These are phyloP conservation scores for Pseudocercospora fijiensis DNA, from an alignment of 2,329 filamentous ascomycete species.

Conservation along the genomic window DNA sequence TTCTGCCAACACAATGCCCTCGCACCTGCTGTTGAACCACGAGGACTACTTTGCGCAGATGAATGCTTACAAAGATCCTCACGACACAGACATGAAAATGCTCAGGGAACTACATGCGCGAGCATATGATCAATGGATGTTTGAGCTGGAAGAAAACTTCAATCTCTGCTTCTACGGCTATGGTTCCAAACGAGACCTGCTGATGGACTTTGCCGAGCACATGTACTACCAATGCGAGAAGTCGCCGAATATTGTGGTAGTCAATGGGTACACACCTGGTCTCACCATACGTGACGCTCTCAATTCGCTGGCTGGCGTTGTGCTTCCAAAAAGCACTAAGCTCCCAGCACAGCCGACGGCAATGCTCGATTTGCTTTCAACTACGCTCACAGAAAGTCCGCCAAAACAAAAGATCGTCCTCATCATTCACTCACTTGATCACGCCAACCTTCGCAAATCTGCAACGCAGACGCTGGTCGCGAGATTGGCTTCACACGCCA, in stretches of 20 bases:
- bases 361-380: constrained; percentile 66
- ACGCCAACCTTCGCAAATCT: constrained; percentile 69
- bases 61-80: constrained; percentile 64
- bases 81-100: constrained; percentile 67
- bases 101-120: constrained; percentile 73
- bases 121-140: constrained; percentile 87
- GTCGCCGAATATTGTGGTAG: constrained; percentile 67
- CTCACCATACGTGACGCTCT: constrained; percentile 69
- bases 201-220: constrained; percentile 73
- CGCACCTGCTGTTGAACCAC: constrained; percentile 75
- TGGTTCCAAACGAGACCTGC: constrained; percentile 78
- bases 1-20: constrained; percentile 78
- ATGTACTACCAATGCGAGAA: constrained; percentile 52
- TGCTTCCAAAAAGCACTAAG: constrained; percentile 54
- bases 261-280: constrained; percentile 78
- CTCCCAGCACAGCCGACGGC: constrained; percentile 65
- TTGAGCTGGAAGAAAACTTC: constrained; percentile 84
- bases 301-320: constrained; percentile 64
- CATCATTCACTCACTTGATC: constrained; percentile 80
- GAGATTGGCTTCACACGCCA: constrained; percentile 70
- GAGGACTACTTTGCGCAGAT: constrained; percentile 83
- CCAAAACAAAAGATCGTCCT: constrained; percentile 35
- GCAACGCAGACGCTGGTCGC: constrained; percentile 71
- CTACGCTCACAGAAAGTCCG: constrained; percentile 55
- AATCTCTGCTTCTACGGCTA: constrained; percentile 90